phyloP scores from a whole-genome alignment of 2,329 filamentous ascomycete genomes.

The Aureobasidium sp. region DNA sequence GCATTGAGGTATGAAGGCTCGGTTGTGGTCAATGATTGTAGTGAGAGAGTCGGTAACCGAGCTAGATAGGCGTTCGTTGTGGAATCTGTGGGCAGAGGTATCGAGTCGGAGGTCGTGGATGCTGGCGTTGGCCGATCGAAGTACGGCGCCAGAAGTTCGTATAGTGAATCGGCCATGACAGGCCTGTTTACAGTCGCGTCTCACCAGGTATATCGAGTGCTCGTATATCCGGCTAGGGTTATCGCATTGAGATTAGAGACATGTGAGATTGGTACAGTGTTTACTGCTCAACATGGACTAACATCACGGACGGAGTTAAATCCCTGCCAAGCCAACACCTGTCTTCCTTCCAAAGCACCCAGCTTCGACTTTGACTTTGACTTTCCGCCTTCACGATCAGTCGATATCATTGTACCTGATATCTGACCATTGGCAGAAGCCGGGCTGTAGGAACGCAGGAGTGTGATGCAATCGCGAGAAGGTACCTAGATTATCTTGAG shows the following conservation, averaged over 20 bases:
- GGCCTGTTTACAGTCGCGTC: not conserved
- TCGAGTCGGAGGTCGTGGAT: constrained; percentile 23
- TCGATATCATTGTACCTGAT: too few species aligned
- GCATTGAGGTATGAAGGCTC: constrained; percentile 78
- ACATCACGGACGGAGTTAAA: not conserved
- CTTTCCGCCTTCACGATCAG: not conserved
- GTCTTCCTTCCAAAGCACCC: not conserved
- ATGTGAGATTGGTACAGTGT: not conserved
- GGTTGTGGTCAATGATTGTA: constrained; percentile 61
- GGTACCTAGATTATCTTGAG: too few species aligned
- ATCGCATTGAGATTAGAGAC: not conserved
- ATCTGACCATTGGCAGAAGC: too few species aligned
- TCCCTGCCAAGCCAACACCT: constrained; percentile 2
- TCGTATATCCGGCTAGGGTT: not conserved
- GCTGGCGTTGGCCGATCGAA: constrained; percentile 32
- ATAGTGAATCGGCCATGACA: constrained; percentile 50
- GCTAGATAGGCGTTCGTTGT: constrained; percentile 63
- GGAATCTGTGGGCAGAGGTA: constrained; percentile 36
- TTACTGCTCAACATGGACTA: not conserved
- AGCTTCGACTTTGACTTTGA: not conserved
- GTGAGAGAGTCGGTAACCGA: constrained; percentile 66
- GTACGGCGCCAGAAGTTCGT: constrained; percentile 62
- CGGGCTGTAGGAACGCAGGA: too few species aligned
- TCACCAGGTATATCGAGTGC: not conserved
- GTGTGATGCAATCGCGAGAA: too few species aligned